Evolutionary conservation across 805 yeast species (phyloP), one percentile per base, ranked within the genome.

Genomic region (Isabelozyma heimii): DNA sequence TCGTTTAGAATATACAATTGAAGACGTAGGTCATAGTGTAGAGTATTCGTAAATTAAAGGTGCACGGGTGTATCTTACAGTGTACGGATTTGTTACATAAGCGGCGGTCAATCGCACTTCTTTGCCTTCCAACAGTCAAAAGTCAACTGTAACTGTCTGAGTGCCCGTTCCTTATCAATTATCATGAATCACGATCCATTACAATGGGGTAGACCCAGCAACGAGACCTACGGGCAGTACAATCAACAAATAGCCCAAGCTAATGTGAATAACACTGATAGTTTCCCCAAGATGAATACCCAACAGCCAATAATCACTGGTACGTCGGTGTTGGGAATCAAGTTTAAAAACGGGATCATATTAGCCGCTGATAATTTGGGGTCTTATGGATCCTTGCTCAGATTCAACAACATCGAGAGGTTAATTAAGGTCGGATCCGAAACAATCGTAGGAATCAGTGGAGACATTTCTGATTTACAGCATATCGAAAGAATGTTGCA

Each of bases 291-390:
- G 48, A 82, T 84, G 84, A 85, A 89, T 67, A 92, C 99, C 2
- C 96, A 89, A 66, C 90, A 85, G 63, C 99, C 99, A 43, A 87
- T 89, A 56, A 89, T 94, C 51, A 94, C 99, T 12, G 98, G 99
- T 63, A 89, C 98, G 0, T 90, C 97, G 35, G 99, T 94, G 17
- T 78, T 94, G 58, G 95, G 94, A 8, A 79, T 92, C 69, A 94
- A 91, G 71, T 94, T 85, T 75, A 76, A 88, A 53, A 87, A 87
- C 57, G 99, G 99, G 38, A 85, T 94, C 42, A 82, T 94, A 37
- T 77, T 94, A 69, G 98, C 99, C 2, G 97, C 99, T 5, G 99
- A 94, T 66, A 89, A 89, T 60, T 72, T 92, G 69, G 97, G 79
- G 12, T 86, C 97, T 0, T 94, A 92, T 65, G 99, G 99, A 0